These are phyloP conservation scores for Epichloe glyceriae DNA, from an alignment of 2,329 filamentous ascomycete species.

Conservation along the genomic window DNA sequence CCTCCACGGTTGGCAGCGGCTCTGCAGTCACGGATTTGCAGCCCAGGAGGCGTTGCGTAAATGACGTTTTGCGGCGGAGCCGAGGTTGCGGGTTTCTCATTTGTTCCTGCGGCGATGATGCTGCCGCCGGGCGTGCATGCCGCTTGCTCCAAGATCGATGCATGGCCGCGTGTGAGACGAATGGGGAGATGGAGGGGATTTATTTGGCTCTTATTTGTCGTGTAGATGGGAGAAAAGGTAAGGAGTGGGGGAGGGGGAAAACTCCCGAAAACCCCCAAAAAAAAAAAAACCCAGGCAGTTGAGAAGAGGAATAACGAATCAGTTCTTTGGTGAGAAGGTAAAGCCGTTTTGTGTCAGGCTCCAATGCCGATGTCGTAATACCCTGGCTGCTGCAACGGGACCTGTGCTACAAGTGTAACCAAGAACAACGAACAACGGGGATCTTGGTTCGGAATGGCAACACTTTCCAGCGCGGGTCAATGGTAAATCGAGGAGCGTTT, in stretches of 20 bases:
- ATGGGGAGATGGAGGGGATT: neutral
- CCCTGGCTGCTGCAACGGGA: neutral
- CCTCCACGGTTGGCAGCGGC: neutral
- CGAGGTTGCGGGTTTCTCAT: neutral
- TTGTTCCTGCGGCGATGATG: neutral
- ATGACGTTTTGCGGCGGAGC: slow-evolving; percentile 4
- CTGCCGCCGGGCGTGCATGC: neutral
- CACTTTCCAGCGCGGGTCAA: neutral
- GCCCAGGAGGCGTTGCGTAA: slow-evolving; percentile 4
- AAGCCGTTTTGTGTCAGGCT: neutral
- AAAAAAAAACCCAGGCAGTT: neutral
- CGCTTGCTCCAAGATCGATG: slow-evolving; percentile 1
- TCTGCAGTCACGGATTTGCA: neutral
- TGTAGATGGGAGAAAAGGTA: no score
- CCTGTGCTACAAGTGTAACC: no score
- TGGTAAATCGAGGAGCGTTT: neutral
- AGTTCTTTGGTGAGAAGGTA: neutral
- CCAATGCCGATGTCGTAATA: neutral
- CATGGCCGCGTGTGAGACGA: neutral
- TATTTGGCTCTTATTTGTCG: no score
- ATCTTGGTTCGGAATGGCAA: slow-evolving; percentile 1
- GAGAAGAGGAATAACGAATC: no score
- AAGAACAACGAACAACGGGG: no score
- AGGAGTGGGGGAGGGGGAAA: no score
- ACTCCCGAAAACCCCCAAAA: no score